These are phyloP conservation scores for Phytopythium aichiense DNA, from an alignment of 352 stramenopile species.

Conservation along the genomic window DNA sequence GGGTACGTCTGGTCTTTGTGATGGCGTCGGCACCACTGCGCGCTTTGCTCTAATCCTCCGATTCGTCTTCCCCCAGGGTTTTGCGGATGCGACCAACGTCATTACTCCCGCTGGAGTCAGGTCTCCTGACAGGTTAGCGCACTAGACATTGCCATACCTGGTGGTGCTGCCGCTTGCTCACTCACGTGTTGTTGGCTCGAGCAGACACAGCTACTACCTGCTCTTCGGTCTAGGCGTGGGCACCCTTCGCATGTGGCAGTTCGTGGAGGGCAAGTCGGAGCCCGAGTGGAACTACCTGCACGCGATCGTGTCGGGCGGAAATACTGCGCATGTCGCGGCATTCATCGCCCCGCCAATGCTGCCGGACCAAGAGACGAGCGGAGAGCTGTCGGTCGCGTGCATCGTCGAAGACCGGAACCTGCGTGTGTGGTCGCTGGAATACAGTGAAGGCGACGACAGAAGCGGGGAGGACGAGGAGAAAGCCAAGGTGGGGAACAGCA, in stretches of 20 bases:
- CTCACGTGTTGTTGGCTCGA: not conserved
- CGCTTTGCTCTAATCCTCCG: not conserved
- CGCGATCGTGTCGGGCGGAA: slow-evolving; percentile 43
- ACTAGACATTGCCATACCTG: not conserved
- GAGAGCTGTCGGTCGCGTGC: slow-evolving; percentile 36
- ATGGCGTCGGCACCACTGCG: not conserved
- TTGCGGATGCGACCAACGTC: slow-evolving; percentile 66
- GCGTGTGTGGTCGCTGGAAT: slow-evolving; percentile 63
- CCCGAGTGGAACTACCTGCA: slow-evolving; percentile 54
- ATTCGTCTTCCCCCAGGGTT: slow-evolving; percentile 34
- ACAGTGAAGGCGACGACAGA: slow-evolving; percentile 9
- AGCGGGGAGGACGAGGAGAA: slow-evolving; percentile 21
- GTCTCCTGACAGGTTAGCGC: slow-evolving; percentile 8
- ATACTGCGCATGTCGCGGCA: slow-evolving; percentile 45
- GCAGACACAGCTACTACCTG: slow-evolving; percentile 50
- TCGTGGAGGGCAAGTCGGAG: slow-evolving; percentile 32
- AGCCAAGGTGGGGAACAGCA: slow-evolving; percentile 15
- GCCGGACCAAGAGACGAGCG: slow-evolving; percentile 2
- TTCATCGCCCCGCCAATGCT: slow-evolving; percentile 40
- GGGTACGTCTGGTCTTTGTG: slow-evolving; percentile 27
- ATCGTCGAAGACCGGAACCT: slow-evolving; percentile 57
- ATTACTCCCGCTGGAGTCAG: slow-evolving; percentile 8
- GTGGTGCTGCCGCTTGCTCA: not conserved
- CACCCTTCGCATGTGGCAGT: slow-evolving; percentile 72
- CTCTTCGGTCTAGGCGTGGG: slow-evolving; percentile 68